phyloP scores from a whole-genome alignment of 345 rosid species.

The Eucalyptus erythrocorys region DNA sequence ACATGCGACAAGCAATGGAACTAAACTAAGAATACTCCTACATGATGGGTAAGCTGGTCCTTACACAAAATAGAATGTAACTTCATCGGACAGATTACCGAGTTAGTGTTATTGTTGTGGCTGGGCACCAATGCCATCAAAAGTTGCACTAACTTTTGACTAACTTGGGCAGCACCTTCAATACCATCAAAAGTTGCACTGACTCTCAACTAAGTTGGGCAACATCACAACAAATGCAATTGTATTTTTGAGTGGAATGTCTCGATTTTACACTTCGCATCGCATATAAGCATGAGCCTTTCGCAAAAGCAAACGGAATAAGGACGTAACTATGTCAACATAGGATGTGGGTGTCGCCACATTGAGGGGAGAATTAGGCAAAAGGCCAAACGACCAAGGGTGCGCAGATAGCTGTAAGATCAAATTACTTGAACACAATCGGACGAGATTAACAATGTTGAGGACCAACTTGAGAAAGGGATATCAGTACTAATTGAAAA shows the following conservation, averaged over 20 bases:
- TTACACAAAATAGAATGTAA: not conserved
- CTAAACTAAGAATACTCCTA: not conserved
- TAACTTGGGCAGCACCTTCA: not conserved
- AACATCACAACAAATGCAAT: not conserved
- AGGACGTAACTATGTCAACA: not conserved
- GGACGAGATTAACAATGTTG: not conserved
- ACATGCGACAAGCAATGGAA: not conserved
- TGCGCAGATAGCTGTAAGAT: not conserved
- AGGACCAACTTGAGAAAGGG: not conserved
- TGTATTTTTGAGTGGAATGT: not conserved
- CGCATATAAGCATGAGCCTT: not conserved
- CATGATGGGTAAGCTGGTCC: not conserved
- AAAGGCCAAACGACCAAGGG: not conserved
- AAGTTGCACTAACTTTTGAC: not conserved
- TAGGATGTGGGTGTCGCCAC: not conserved
- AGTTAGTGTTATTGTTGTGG: not conserved
- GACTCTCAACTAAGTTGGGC: not conserved
- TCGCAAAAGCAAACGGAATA: not conserved
- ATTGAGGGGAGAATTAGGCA: not conserved
- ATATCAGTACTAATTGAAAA: not conserved
- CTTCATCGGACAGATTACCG: not conserved
- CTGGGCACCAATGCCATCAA: not conserved
- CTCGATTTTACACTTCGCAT: not conserved
- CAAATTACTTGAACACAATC: not conserved
- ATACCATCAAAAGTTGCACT: not conserved